Evolutionary conservation across 331 rosid genomes (phyloP), one percentile per base, ranked within the genome.

Genomic region (Stylosanthes scabra): DNA sequence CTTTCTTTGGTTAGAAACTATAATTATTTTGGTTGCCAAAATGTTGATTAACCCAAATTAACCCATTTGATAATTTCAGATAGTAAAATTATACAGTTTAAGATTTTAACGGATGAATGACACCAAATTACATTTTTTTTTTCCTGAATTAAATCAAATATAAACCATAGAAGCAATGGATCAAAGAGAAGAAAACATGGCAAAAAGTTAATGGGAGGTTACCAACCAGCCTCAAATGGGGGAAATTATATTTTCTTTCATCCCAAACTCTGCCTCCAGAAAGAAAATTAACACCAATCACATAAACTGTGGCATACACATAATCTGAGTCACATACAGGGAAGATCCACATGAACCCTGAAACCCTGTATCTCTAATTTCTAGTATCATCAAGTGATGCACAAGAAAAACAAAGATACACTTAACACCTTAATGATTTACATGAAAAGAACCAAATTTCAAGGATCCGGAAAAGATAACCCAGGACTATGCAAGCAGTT

Each of bases 351-450:
- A 39, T 75, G 27, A 42, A 70, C 75, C 75, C 74, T 62, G 1
- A 12, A 34, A 20, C 50, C 59, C 20, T 47, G 55, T 77, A 51
- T 66, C 39, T 45, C 64, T 66, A 76, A 29, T 27, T 51, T 55
- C 62, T 46, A 68, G 7, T 1, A 44, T 28, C 62, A 51, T 65
- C 77, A 50, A 16, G 62, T 59, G 29, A 75, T 31, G 66, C 20
- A 42, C 58, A 29, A 50, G 52, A 80, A 59, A 71, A 29, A 50
- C 45, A 80, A 59, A 71, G 72, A 25, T 57, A 68, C 11, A 39
- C 28, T 28, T 11, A 59, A 39, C 59, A 74, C 9, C 31, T 56
- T 79, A 66, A 68, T 57, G 82, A 76, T 72, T 76, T 68, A 76
- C 77, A 47, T 44, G 63, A 16, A 10, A 78, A 28, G 41, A 78